These are phyloP conservation scores for Fraxinus greggii DNA, from an alignment of 305 asterid genomes.

Conservation along the genomic window DNA sequence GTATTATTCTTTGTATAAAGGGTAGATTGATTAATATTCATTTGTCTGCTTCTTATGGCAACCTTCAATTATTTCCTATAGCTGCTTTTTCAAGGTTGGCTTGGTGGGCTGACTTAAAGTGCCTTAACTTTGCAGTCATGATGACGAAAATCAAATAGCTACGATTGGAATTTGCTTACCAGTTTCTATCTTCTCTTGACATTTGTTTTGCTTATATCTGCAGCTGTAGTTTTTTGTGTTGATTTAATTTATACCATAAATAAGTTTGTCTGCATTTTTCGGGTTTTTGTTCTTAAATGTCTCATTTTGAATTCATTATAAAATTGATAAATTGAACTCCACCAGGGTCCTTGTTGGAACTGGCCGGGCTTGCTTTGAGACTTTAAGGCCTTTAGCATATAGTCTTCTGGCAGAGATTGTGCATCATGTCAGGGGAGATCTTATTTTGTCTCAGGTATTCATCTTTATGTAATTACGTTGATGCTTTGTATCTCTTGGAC, in stretches of 20 bases:
- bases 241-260: conserved; percentile 17
- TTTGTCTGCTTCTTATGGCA: conserved; percentile 4
- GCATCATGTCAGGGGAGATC: conserved; percentile 96
- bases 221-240: conserved; percentile 19
- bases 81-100: conserved; percentile 10
- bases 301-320: conserved; percentile 5
- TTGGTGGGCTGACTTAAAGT: conserved; percentile 6
- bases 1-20: background rate
- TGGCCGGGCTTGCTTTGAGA: conserved; percentile 98
- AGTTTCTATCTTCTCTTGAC: conserved; percentile 18
- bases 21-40: background rate
- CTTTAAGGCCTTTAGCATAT: conserved; percentile 98
- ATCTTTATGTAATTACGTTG: background rate
- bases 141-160: conserved; percentile 1
- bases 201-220: conserved; percentile 10
- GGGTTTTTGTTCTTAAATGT: conserved; percentile 18
- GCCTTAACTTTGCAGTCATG: background rate
- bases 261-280: background rate
- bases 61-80: conserved; percentile 2
- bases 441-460: conserved; percentile 89
- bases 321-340: conserved; percentile 28
- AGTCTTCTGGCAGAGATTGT: conserved; percentile 99
- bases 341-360: conserved; percentile 98
- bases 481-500: conserved; percentile 1
- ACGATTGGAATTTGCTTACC: conserved; percentile 18